Percentiles rank a stretch among this genome's conserved stretches.
These are phyloP conservation scores for Pleurotus pulmonarius DNA, from an alignment of 768 basidiomycete genomes.

Conservation along the genomic window DNA sequence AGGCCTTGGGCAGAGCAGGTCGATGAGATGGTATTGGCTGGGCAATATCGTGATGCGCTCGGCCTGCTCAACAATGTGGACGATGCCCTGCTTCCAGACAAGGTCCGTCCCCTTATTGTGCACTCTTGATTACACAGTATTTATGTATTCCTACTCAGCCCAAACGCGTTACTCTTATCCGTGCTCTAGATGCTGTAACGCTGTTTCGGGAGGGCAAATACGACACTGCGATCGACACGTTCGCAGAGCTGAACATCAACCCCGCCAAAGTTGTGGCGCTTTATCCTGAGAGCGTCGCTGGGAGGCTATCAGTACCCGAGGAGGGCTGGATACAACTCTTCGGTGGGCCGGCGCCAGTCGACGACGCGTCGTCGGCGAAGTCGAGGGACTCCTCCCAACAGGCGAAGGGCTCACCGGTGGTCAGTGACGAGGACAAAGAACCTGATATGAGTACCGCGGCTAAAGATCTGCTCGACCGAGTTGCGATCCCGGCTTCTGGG, in stretches of 20 bases:
- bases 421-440: constrained; percentile 17
- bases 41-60: constrained; percentile 76
- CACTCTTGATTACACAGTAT: neutral
- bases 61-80: constrained; percentile 72
- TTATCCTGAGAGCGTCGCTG: constrained; percentile 79
- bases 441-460: neutral
- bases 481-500: constrained; percentile 29
- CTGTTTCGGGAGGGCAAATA: constrained; percentile 69
- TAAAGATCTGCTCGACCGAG: constrained; percentile 28
- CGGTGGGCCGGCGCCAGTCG: constrained; percentile 58
- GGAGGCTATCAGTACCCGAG: constrained; percentile 65
- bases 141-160: constrained; percentile 30
- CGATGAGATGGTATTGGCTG: constrained; percentile 72
- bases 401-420: constrained; percentile 3
- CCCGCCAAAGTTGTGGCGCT: constrained; percentile 92
- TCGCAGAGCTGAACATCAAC: constrained; percentile 85
- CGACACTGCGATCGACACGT: constrained; percentile 79
- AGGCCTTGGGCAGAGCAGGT: constrained; percentile 77
- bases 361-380: constrained; percentile 23
- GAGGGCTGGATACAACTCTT: constrained; percentile 80
- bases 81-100: constrained; percentile 53
- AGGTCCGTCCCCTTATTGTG: constrained; percentile 34
- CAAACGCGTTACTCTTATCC: constrained; percentile 49
- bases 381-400: constrained; percentile 18
- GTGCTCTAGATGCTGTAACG: constrained; percentile 73